These are phyloP conservation scores for Myriosclerotinia scirpicola DNA, from an alignment of 2,329 filamentous ascomycete species.

Conservation along the genomic window DNA sequence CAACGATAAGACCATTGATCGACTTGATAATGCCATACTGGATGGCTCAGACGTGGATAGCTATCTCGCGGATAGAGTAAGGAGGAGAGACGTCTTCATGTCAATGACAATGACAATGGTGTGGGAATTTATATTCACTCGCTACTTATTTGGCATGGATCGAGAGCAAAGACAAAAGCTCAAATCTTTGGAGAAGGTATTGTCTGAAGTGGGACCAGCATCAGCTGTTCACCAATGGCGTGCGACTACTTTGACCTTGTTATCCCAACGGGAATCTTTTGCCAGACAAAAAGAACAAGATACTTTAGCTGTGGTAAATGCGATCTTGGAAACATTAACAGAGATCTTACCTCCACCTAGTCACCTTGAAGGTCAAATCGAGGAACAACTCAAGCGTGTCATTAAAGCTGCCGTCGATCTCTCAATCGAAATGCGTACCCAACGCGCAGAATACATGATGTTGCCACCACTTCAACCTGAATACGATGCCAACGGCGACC, in stretches of 20 bases:
- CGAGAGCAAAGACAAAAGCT: slow-evolving; percentile 96
- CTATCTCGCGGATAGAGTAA: slow-evolving; percentile 84
- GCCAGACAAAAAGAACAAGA: slow-evolving; percentile 80
- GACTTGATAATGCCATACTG: slow-evolving; percentile 89
- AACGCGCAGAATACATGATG: slow-evolving; percentile 98
- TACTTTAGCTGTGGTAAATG: slow-evolving; percentile 92
- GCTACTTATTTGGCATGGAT: slow-evolving; percentile 98
- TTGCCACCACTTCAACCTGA: slow-evolving; percentile 91
- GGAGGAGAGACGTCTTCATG: slow-evolving; percentile 93
- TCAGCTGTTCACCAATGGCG: slow-evolving; percentile 97
- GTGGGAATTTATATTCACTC: slow-evolving; percentile 97
- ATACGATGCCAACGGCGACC: slow-evolving; percentile 89
- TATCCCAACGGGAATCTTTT: slow-evolving; percentile 79
- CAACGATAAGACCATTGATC: slow-evolving; percentile 90
- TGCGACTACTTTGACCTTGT: slow-evolving; percentile 86
- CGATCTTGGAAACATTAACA: slow-evolving; percentile 80
- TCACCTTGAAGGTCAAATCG: slow-evolving; percentile 76
- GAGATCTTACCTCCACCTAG: slow-evolving; percentile 83
- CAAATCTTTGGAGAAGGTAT: slow-evolving; percentile 89
- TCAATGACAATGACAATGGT: slow-evolving; percentile 99
- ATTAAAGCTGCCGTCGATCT: slow-evolving; percentile 86
- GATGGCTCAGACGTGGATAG: slow-evolving; percentile 91
- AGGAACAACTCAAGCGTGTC: slow-evolving; percentile 82
- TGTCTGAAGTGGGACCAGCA: slow-evolving; percentile 82
- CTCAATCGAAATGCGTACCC: slow-evolving; percentile 94